Evolutionary conservation across 2,329 filamentous ascomycete species (phyloP).

Genomic region (Arthrinium puccinioides): DNA sequence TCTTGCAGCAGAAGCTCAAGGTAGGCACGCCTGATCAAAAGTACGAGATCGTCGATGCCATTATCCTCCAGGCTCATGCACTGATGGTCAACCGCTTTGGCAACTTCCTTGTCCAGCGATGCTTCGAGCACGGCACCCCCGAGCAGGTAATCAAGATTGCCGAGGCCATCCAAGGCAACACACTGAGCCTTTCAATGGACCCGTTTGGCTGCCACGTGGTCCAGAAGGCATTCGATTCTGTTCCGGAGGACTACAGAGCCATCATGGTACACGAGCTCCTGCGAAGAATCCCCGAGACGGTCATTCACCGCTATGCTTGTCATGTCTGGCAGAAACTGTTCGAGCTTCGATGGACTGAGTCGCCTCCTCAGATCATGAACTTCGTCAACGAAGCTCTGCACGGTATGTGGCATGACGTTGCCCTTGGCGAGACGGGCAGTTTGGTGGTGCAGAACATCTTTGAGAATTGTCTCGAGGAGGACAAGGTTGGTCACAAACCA

Average conservation of each 20-base stretch:
- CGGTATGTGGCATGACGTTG: slow-evolving; percentile 99
- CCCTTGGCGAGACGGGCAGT: slow-evolving; percentile 92
- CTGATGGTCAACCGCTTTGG: slow-evolving; percentile 98
- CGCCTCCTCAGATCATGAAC: slow-evolving; percentile 96
- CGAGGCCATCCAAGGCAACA: slow-evolving; percentile 88
- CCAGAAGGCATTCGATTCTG: slow-evolving; percentile 96
- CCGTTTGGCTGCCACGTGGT: slow-evolving; percentile 97
- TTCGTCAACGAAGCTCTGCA: slow-evolving; percentile 92
- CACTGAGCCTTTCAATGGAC: slow-evolving; percentile 92
- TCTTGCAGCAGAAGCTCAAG: slow-evolving; percentile 97
- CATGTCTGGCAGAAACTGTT: slow-evolving; percentile 99
- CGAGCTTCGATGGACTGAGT: slow-evolving; percentile 90
- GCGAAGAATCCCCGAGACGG: slow-evolving; percentile 90
- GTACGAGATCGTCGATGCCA: slow-evolving; percentile 93
- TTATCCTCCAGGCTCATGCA: slow-evolving; percentile 88
- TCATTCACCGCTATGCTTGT: slow-evolving; percentile 96
- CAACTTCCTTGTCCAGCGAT: slow-evolving; percentile 96
- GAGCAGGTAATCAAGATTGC: slow-evolving; percentile 95
- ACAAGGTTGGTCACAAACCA: slow-evolving; percentile 63
- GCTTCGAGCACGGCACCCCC: slow-evolving; percentile 94
- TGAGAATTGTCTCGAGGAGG: slow-evolving; percentile 96
- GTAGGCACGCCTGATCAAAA: slow-evolving; percentile 93
- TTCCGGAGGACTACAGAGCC: slow-evolving; percentile 95
- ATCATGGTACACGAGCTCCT: slow-evolving; percentile 98
- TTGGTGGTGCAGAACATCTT: slow-evolving; percentile 99